Conservation (phyloP, 1,284 basidiomycete species). For the Agroathelia rolfsii region DNA sequence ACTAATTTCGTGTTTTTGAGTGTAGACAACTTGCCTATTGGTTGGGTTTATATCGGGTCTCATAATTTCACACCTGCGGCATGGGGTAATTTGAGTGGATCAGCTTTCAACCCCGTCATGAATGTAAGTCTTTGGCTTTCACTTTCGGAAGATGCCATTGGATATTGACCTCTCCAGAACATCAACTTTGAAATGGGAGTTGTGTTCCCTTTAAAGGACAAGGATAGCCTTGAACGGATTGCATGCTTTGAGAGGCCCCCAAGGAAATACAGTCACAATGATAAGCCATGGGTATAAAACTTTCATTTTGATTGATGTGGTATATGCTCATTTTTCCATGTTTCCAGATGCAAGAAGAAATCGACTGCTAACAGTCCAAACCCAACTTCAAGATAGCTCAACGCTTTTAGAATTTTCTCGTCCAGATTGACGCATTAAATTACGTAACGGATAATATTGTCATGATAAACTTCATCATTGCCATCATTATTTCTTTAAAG, state of each 20-base stretch:
- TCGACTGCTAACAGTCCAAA: no score
- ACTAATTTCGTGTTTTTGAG: no score
- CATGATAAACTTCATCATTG: no score
- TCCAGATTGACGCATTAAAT: no score
- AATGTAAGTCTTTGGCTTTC: conserved; percentile 63
- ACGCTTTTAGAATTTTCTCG: no score
- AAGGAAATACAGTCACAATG: conserved; percentile 48
- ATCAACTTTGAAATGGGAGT: conserved; percentile 71
- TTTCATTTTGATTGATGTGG: no score
- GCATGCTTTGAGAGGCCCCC: conserved; percentile 66
- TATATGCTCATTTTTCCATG: no score
- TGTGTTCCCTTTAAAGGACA: conserved; percentile 48
- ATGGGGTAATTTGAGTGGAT: conserved; percentile 72
- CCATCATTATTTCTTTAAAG: no score
- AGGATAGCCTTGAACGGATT: conserved; percentile 36
- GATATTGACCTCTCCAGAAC: conserved; percentile 35
- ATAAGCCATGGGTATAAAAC: conserved; percentile 74
- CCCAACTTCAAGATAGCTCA: no score
- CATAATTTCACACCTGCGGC: conserved; percentile 79
- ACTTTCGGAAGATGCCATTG: conserved; percentile 4
- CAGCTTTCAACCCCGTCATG: conserved; percentile 53
- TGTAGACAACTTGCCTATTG: conserved; percentile 29
- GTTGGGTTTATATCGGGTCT: conserved; percentile 73
- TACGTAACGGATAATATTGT: no score
- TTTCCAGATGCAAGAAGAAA: no score